phyloP scores from a whole-genome alignment of 768 basidiomycete genomes.

The Pulveroboletus sp. region DNA sequence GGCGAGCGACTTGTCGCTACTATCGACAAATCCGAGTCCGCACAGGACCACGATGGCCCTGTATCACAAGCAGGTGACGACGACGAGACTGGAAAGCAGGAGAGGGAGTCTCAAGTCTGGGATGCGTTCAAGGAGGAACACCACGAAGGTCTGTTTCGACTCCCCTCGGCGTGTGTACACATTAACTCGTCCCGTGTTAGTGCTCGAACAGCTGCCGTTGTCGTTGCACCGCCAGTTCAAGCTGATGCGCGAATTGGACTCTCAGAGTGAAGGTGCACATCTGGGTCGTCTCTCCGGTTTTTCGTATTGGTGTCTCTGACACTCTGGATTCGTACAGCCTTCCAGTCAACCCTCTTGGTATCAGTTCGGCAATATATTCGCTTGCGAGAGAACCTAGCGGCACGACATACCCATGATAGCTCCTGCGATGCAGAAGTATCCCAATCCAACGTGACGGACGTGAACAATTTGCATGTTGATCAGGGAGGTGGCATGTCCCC shows the following conservation, averaged over 20 bases:
- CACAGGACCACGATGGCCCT: slow-evolving; percentile 1
- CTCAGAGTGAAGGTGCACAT: slow-evolving; percentile 51
- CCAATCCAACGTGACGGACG: not conserved
- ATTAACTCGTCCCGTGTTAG: slow-evolving; percentile 32
- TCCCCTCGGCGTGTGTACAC: not conserved
- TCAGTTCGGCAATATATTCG: slow-evolving; percentile 46
- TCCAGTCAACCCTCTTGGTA: slow-evolving; percentile 38
- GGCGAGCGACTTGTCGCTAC: slow-evolving; percentile 21
- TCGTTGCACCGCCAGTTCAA: slow-evolving; percentile 67
- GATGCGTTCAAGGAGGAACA: slow-evolving; percentile 74
- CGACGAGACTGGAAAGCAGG: slow-evolving; percentile 24
- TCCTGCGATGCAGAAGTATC: not conserved
- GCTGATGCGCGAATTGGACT: slow-evolving; percentile 69
- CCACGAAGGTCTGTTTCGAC: slow-evolving; percentile 54
- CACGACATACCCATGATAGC: not conserved
- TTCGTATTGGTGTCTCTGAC: not conserved
- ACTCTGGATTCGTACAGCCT: slow-evolving; percentile 27
- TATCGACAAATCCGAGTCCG: slow-evolving; percentile 11
- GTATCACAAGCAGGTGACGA: slow-evolving; percentile 1
- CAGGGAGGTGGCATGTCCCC: not conserved
- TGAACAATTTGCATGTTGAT: not conserved
- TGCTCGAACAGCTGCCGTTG: slow-evolving; percentile 73
- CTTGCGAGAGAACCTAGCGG: slow-evolving; percentile 29
- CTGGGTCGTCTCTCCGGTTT: not conserved
- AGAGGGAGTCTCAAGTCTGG: slow-evolving; percentile 66